Evolutionary conservation across 2,329 filamentous ascomycete species (phyloP), one percentile per base, ranked within the genome.

Genomic region (Colletotrichum zoysiae): DNA sequence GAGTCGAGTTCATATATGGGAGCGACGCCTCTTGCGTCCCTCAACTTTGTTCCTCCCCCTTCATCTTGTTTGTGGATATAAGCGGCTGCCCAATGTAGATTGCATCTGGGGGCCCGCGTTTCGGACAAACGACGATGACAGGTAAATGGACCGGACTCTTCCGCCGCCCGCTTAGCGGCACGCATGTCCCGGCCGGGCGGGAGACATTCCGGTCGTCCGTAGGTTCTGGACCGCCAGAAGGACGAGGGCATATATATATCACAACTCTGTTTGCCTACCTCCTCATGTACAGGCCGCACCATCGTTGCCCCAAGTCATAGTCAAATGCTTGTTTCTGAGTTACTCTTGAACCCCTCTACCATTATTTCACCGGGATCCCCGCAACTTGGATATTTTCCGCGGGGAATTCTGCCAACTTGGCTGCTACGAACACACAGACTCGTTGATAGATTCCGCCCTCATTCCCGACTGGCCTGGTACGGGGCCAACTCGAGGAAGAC

Each of bases 41-140:
- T 38, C 40, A 3, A 23, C 23, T 26, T n/a, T 44, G 62, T 60
- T 60, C 56, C 44, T 46, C 30, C 67, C 58, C 56, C 35, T 51
- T 51, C 57, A 56, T 67, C n/a, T 35, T 5, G 4, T 38, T 26
- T 35, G 42, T 46, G 42, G 64, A 33, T 50, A 58, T 51, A 40
- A 53, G n/a, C 60, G 35, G 23, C 14, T 60, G 65, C 69, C 40
- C 53, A 57, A 50, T 56, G 65, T 48, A 61, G 57, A 70, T 65
- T 70, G 55, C 23, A 44, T 9, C 65, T 62, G 60, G 66, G 65
- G 70, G 46, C 70, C 62, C 20, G 35, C 40, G 65, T 72, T 72
- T 72, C 70, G 65, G 69, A 72, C 51, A 72, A n/a, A 72, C 57
- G 51, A 35, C 23, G 44, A 65, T 58, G 53, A 55, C 48, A 53